These are phyloP conservation scores for Vaccinium macrocarpon DNA, from an alignment of 148 eudicot genomes.

Conservation along the genomic window DNA sequence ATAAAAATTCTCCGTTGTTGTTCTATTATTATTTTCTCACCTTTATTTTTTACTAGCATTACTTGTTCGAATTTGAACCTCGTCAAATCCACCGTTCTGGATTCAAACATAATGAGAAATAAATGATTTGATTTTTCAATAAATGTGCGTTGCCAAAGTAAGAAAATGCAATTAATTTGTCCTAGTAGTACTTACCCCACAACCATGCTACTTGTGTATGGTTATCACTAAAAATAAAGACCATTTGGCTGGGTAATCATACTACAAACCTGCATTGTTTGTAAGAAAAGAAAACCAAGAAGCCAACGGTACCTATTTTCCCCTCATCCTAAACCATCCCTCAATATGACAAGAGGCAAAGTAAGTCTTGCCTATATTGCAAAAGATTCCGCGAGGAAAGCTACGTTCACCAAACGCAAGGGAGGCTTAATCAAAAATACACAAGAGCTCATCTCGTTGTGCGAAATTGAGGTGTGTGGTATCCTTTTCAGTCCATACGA, in stretches of 20 bases:
- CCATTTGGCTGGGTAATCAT: not conserved
- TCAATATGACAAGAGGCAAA: not conserved
- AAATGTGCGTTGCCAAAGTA: too few relatives aligned
- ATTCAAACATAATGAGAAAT: not conserved
- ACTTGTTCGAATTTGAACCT: too few relatives aligned
- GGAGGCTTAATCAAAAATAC: not conserved
- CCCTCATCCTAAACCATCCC: not conserved
- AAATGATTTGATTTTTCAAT: not conserved
- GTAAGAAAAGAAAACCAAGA: not conserved
- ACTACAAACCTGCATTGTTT: too few relatives aligned
- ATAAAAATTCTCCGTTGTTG: too few relatives aligned
- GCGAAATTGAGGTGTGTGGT: not conserved
- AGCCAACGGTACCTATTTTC: not conserved
- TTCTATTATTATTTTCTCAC: too few relatives aligned
- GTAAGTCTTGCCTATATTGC: not conserved
- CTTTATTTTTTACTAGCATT: too few relatives aligned
- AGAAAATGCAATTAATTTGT: not conserved
- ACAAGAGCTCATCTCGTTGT: not conserved
- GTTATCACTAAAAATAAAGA: not conserved
- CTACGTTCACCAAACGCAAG: not conserved
- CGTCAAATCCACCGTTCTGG: not conserved
- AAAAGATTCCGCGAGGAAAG: not conserved
- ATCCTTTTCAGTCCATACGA: not conserved
- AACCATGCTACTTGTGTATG: not conserved
- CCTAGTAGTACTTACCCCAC: not conserved